These are phyloP conservation scores for Papiliotrema nemorosa DNA, from an alignment of 1,284 basidiomycete species.

Conservation along the genomic window DNA sequence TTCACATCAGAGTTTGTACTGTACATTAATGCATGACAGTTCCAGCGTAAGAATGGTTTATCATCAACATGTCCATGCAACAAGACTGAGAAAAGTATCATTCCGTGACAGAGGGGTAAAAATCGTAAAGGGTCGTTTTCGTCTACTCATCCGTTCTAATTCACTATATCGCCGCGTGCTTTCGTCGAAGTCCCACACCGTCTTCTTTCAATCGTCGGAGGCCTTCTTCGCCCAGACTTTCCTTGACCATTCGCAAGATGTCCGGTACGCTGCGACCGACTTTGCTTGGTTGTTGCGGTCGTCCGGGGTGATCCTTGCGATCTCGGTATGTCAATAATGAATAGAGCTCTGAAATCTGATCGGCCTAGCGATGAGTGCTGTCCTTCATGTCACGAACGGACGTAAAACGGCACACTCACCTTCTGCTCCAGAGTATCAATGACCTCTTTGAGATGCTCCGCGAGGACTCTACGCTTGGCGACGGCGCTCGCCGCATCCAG, in stretches of 20 bases:
- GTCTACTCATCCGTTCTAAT: no score
- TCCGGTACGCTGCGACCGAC: slow-evolving; percentile 29
- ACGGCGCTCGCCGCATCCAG: slow-evolving; percentile 78
- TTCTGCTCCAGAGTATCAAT: slow-evolving; percentile 84
- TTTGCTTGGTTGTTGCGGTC: slow-evolving; percentile 3
- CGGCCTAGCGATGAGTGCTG: slow-evolving; percentile 57
- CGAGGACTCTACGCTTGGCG: slow-evolving; percentile 71
- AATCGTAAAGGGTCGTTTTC: no score
- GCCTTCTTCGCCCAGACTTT: slow-evolving; percentile 36
- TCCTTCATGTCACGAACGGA: background rate
- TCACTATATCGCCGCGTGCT: no score
- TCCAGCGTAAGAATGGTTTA: no score
- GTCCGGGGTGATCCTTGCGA: slow-evolving; percentile 56
- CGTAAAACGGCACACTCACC: slow-evolving; percentile 56
- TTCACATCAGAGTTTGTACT: no score
- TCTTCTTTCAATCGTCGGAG: slow-evolving; percentile 33
- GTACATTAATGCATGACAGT: no score
- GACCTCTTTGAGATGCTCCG: slow-evolving; percentile 79
- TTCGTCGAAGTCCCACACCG: slow-evolving; percentile 10
- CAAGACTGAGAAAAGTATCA: no score
- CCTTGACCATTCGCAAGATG: slow-evolving; percentile 36
- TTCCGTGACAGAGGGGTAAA: no score
- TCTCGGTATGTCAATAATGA: slow-evolving; percentile 69
- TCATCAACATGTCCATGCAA: no score
- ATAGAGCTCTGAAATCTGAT: slow-evolving; percentile 81